phyloP scores from a whole-genome alignment of 768 basidiomycete species.

The Sistotremastrum suecicum region DNA sequence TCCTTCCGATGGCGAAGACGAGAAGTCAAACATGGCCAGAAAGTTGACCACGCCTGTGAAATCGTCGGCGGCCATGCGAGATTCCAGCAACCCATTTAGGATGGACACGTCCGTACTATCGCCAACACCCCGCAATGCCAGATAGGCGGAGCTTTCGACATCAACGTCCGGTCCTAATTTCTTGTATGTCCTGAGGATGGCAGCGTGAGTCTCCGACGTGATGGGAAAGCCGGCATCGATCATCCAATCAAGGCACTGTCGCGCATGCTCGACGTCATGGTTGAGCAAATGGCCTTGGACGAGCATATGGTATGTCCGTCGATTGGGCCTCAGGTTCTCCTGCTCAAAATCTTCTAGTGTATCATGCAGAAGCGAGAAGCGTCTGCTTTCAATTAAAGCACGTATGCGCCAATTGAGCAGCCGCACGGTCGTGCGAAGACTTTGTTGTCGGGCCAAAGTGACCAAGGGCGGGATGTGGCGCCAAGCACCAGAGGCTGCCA shows the following conservation, averaged over 20 bases:
- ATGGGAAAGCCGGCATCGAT: slow-evolving; percentile 35
- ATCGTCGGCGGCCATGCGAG: slow-evolving; percentile 43
- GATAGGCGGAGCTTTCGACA: slow-evolving; percentile 38
- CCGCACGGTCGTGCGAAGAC: slow-evolving; percentile 33
- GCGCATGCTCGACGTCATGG: slow-evolving; percentile 42
- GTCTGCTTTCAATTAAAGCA: slow-evolving; percentile 40
- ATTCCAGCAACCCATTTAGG: slow-evolving; percentile 58
- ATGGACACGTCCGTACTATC: slow-evolving; percentile 30
- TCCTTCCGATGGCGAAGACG: no score
- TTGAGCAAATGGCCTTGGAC: slow-evolving; percentile 58
- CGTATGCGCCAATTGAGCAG: slow-evolving; percentile 61
- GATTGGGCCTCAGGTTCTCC: slow-evolving; percentile 32
- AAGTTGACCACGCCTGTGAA: background rate
- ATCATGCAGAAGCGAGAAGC: slow-evolving; percentile 30
- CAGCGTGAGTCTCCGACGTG: slow-evolving; percentile 43
- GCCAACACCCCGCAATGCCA: slow-evolving; percentile 28
- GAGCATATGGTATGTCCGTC: slow-evolving; percentile 56
- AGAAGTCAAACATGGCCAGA: no score
- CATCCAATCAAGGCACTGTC: slow-evolving; percentile 42
- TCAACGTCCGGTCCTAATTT: slow-evolving; percentile 40
- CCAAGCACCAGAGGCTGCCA: slow-evolving; percentile 39
- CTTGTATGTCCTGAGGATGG: slow-evolving; percentile 45
- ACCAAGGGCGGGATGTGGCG: slow-evolving; percentile 31
- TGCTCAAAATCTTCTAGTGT: slow-evolving; percentile 37
- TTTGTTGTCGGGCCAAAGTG: slow-evolving; percentile 32